Percentiles rank a stretch among this genome's conserved stretches.
Conservation (phyloP, 225 moss, liverwort and hornwort genomes). For the Marchantia paleacea region DNA sequence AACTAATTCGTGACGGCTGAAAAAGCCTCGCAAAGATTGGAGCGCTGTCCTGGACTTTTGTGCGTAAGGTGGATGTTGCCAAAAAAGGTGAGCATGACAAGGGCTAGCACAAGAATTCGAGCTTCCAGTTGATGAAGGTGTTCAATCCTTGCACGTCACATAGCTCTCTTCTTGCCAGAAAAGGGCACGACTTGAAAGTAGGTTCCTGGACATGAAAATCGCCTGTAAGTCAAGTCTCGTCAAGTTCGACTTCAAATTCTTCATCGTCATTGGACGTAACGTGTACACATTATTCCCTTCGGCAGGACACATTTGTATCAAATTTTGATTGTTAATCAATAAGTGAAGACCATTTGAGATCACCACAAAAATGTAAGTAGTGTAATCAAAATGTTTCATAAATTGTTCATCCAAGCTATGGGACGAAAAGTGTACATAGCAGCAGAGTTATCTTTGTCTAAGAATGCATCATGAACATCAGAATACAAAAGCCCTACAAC, state of each 20-base stretch:
- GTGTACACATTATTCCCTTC: background rate
- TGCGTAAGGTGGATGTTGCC: no score
- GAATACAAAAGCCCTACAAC: conserved; percentile 7
- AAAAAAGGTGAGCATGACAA: no score
- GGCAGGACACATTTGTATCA: no score
- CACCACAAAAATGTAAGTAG: background rate
- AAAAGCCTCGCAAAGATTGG: no score
- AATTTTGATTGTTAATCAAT: no score
- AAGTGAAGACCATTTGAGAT: background rate
- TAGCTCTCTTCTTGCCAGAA: no score
- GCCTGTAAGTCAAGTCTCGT: background rate
- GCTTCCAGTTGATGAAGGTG: no score
- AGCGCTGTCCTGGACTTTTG: no score
- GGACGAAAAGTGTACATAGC: conserved; percentile 1
- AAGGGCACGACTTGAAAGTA: no score
- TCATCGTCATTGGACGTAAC: background rate
- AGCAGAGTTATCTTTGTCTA: background rate
- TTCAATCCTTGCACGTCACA: no score
- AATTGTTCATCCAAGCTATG: background rate
- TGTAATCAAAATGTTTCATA: conserved; percentile 1
- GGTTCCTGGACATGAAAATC: background rate
- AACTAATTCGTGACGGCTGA: no score
- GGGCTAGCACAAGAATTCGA: no score
- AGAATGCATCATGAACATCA: background rate
- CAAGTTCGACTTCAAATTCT: background rate